Conservation (phyloP, 1,284 basidiomycete species). For the Leccinum subatratum region DNA sequence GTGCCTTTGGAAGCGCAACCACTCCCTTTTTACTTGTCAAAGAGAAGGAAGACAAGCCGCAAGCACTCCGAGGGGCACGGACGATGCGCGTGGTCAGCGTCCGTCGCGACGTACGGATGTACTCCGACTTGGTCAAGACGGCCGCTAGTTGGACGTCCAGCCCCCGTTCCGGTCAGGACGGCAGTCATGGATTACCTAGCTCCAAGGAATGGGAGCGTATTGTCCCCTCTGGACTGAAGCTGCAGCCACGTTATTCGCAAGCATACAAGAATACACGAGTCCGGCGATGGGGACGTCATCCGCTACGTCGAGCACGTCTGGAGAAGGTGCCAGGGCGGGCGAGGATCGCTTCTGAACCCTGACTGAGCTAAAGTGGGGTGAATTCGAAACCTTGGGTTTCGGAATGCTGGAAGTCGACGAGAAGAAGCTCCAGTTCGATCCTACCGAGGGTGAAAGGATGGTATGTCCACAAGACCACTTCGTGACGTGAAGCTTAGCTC, state of each 20-base stretch:
- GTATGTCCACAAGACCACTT: conserved; percentile 41
- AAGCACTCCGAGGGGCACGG: conserved; percentile 67
- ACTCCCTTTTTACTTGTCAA: conserved; percentile 39
- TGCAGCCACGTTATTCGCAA: conserved; percentile 61
- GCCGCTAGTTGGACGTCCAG: conserved; percentile 66
- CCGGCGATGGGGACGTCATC: conserved; percentile 22
- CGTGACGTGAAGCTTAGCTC: conserved; percentile 7
- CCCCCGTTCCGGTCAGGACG: conserved; percentile 28
- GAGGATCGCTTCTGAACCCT: conserved; percentile 73
- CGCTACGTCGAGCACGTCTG: conserved; percentile 31
- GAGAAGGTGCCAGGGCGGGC: conserved; percentile 36
- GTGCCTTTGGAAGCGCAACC: conserved; percentile 43
- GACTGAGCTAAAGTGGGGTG: conserved; percentile 83
- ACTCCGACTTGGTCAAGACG: conserved; percentile 73
- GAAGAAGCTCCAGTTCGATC: conserved; percentile 78
- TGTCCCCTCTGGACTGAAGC: conserved; percentile 52
- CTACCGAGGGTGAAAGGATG: conserved; percentile 77
- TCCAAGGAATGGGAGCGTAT: conserved; percentile 75
- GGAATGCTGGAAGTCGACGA: conserved; percentile 48
- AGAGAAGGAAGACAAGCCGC: conserved; percentile 43
- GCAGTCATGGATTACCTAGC: conserved; percentile 42
- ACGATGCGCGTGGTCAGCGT: conserved; percentile 70
- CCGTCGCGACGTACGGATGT: conserved; percentile 74
- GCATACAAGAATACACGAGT: conserved; percentile 52
- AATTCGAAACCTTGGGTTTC: conserved; percentile 81